These are phyloP conservation scores for Acmispon strigosus DNA, from an alignment of 306 rosid species.

Conservation along the genomic window DNA sequence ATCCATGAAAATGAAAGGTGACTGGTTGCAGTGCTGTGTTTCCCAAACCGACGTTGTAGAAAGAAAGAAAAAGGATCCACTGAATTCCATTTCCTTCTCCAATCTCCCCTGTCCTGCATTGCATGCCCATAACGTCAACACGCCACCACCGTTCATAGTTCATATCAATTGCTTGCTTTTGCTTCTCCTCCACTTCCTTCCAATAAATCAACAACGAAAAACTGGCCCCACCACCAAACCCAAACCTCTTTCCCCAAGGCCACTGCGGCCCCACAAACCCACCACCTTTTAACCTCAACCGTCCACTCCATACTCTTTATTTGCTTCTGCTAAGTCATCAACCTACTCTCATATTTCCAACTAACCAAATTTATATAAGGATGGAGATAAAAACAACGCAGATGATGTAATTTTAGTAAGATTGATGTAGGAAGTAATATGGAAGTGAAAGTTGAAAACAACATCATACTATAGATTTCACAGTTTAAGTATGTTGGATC, in stretches of 20 bases:
- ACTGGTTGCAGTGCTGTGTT: not conserved
- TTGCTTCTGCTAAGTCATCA: too few species aligned
- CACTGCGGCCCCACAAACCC: too few species aligned
- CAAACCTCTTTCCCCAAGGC: not conserved
- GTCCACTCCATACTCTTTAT: conserved; percentile 5
- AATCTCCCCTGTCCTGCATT: too few species aligned
- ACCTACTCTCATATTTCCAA: too few species aligned
- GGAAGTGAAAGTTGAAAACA: too few species aligned
- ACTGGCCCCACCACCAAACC: conserved; percentile 1
- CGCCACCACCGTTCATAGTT: not conserved
- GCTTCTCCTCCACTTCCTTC: conserved; percentile 1
- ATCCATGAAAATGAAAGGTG: conserved; percentile 13
- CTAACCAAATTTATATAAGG: too few species aligned
- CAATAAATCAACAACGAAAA: not conserved
- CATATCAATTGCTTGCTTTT: not conserved
- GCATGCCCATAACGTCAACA: not conserved
- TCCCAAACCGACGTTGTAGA: conserved; percentile 1
- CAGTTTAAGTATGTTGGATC: too few species aligned
- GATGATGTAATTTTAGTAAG: too few species aligned
- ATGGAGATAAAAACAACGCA: too few species aligned
- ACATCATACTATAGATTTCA: too few species aligned
- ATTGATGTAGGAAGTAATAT: too few species aligned
- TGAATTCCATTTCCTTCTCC: not conserved
- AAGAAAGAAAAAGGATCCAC: conserved; percentile 13
- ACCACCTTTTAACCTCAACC: conserved; percentile 10